Conservation (phyloP, 192 early-diverging fungal species). For the Rhizophlyctis rosea region DNA sequence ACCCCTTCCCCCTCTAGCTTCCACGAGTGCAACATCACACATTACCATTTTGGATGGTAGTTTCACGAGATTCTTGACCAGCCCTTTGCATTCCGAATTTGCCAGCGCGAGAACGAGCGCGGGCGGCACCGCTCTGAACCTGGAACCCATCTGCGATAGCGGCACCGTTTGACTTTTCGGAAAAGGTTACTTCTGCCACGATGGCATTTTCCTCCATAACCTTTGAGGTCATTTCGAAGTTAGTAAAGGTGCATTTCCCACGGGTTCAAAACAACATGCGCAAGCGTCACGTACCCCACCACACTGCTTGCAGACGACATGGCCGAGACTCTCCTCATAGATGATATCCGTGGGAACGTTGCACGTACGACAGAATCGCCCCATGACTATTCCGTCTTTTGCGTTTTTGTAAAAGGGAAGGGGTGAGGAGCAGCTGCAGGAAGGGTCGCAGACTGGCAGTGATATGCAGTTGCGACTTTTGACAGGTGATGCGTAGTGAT, state of each 20-base stretch:
- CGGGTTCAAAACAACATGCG: background rate
- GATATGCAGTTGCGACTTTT: too few relatives aligned
- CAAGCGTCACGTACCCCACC: slow-evolving; percentile 42
- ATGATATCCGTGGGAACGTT: slow-evolving; percentile 46
- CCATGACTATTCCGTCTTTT: too few relatives aligned
- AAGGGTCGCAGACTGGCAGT: too few relatives aligned
- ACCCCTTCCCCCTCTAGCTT: too few relatives aligned
- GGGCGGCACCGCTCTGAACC: slow-evolving; percentile 17
- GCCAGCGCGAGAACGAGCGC: background rate
- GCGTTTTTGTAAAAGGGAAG: too few relatives aligned
- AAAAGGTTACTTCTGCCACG: slow-evolving; percentile 88
- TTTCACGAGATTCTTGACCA: slow-evolving; percentile 37
- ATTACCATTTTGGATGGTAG: slow-evolving; percentile 42
- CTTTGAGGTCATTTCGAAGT: too few relatives aligned
- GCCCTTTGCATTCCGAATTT: slow-evolving; percentile 4
- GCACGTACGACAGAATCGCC: slow-evolving; percentile 23
- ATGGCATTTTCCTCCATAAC: slow-evolving; percentile 93
- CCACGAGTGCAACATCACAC: background rate
- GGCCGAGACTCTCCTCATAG: slow-evolving; percentile 66
- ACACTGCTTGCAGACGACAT: slow-evolving; percentile 65
- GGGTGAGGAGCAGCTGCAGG: too few relatives aligned
- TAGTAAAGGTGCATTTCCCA: background rate
- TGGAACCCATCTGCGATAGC: slow-evolving; percentile 58
- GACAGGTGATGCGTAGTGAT: too few relatives aligned
- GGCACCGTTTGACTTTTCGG: slow-evolving; percentile 80